These are phyloP conservation scores for Nissolia schottii DNA, from an alignment of 306 rosid genomes.

Conservation along the genomic window DNA sequence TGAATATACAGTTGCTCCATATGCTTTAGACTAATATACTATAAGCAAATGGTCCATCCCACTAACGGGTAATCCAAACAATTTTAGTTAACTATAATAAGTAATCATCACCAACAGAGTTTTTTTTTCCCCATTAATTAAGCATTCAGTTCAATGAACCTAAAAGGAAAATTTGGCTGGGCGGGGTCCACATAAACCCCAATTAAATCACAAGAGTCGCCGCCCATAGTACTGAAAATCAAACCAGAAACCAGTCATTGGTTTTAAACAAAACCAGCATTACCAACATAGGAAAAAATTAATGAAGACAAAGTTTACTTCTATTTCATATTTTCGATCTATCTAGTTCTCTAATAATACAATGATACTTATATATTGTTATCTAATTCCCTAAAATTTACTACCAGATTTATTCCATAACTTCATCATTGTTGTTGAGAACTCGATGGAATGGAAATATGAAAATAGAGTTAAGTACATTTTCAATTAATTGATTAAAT, in stretches of 20 bases:
- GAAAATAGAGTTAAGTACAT: too few species aligned
- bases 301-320: too few species aligned
- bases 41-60: background rate
- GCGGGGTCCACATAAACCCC: constrained; percentile 20
- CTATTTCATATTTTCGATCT: too few species aligned
- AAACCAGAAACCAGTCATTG: constrained; percentile 38
- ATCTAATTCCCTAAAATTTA: too few species aligned
- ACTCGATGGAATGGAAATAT: too few species aligned
- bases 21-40: background rate
- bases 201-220: constrained; percentile 2
- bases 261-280: background rate
- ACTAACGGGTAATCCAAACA: background rate
- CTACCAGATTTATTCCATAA: too few species aligned
- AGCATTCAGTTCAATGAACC: constrained; percentile 27
- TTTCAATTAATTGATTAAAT: background rate
- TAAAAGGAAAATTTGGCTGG: background rate
- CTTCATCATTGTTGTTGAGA: too few species aligned
- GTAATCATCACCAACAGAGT: background rate
- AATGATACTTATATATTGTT: too few species aligned
- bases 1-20: background rate
- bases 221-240: constrained; percentile 25
- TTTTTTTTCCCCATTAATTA: background rate
- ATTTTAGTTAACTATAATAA: background rate
- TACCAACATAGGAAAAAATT: background rate
- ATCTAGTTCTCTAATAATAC: too few species aligned